Conservation (phyloP, 225 moss, liverwort and hornwort genomes). For the Antitrichia curtipendula region DNA sequence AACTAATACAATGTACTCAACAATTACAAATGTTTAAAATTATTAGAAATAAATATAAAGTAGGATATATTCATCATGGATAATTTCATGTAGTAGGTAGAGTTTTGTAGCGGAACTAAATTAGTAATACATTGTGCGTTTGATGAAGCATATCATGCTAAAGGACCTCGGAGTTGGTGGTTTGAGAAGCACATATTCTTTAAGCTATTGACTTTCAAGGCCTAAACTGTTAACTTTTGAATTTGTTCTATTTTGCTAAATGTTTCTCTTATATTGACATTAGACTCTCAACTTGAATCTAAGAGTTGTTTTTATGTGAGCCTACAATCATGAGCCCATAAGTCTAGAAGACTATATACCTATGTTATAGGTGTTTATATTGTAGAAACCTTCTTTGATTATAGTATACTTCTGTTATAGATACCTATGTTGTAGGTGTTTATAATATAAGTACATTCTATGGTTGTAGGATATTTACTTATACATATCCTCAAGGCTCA, state of each 20-base stretch:
- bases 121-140: accelerated
- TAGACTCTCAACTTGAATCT: not conserved
- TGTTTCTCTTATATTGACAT: not conserved
- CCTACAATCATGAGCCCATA: too few species aligned
- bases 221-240: not conserved
- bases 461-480: too few species aligned
- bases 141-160: not conserved
- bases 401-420: too few species aligned
- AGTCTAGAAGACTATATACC: too few species aligned
- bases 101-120: accelerated
- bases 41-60: not conserved
- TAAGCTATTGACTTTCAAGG: not conserved
- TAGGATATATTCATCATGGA: not conserved
- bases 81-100: not conserved
- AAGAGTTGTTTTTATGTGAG: too few species aligned
- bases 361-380: too few species aligned
- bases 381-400: too few species aligned
- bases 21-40: not conserved
- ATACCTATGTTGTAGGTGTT: too few species aligned
- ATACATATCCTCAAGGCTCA: too few species aligned
- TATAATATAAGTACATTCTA: too few species aligned
- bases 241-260: not conserved
- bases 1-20: not conserved
- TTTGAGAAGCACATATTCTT: not conserved
- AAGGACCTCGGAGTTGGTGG: not conserved